Percentiles rank a stretch among this genome's conserved stretches.
Conservation (phyloP, 768 basidiomycete species). For the Leccinum pellstonianum region DNA sequence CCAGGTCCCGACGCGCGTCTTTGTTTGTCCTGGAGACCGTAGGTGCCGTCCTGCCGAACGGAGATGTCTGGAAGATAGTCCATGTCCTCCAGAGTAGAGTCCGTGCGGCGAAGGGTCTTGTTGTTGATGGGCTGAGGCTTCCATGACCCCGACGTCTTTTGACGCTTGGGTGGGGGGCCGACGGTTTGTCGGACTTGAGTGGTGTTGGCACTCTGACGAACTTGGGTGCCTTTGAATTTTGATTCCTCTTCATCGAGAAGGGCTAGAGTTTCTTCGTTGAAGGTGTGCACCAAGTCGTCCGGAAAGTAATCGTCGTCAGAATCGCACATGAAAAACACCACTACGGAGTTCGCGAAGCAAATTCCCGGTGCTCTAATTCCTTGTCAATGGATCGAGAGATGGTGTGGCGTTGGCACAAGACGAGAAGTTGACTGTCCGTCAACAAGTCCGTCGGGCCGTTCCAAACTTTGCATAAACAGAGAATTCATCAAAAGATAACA, state of each 20-base stretch:
- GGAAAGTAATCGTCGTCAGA: constrained; percentile 68
- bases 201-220: constrained; percentile 11
- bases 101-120: constrained; percentile 21
- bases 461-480: background rate
- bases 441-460: background rate
- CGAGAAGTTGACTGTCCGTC: background rate
- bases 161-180: constrained; percentile 52
- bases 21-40: constrained; percentile 39
- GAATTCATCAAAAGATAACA: background rate
- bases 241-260: constrained; percentile 59
- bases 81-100: constrained; percentile 36
- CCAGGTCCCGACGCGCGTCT: constrained; percentile 13
- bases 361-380: background rate
- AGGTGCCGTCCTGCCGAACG: constrained; percentile 56
- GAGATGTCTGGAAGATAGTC: constrained; percentile 66
- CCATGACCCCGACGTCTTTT: constrained; percentile 51
- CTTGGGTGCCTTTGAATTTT: constrained; percentile 34
- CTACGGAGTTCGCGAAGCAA: background rate
- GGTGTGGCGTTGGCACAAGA: background rate
- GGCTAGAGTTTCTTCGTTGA: constrained; percentile 63
- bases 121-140: constrained; percentile 34
- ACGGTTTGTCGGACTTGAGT: constrained; percentile 25
- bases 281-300: constrained; percentile 50
- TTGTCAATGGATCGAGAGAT: constrained; percentile 1
- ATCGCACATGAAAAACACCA: constrained; percentile 47